A percentile compares a stretch with the other conserved stretches of the same genome.
These are phyloP conservation scores for Ephemerocybe angulata DNA, from an alignment of 768 basidiomycete species.

Conservation along the genomic window DNA sequence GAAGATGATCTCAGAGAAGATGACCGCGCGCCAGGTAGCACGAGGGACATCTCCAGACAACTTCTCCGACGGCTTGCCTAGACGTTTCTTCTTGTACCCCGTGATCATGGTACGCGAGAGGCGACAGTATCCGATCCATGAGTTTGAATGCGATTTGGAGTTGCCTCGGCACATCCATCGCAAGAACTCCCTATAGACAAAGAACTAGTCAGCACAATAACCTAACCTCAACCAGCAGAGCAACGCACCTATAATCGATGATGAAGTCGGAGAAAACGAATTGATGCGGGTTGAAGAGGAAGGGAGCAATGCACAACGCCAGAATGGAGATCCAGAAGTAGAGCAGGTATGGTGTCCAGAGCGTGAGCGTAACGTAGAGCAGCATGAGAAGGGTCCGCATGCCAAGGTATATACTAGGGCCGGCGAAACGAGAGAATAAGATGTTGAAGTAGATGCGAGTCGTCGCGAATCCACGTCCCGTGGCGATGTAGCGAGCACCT, in stretches of 20 bases:
- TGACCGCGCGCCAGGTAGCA: slow-evolving; percentile 86
- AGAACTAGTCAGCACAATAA: slow-evolving; percentile 5
- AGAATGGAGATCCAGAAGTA: slow-evolving; percentile 98
- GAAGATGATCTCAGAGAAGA: slow-evolving; percentile 84
- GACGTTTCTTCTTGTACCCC: slow-evolving; percentile 98
- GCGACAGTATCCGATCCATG: slow-evolving; percentile 99
- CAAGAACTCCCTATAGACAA: slow-evolving; percentile 75
- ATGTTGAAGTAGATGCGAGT: slow-evolving; percentile 93
- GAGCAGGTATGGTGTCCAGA: slow-evolving; percentile 90
- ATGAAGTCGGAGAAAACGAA: slow-evolving; percentile 96
- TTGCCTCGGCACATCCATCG: slow-evolving; percentile 99
- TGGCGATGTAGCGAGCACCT: slow-evolving; percentile 97
- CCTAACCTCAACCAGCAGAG: background rate
- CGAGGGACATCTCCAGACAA: slow-evolving; percentile 93
- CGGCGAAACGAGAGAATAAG: slow-evolving; percentile 96
- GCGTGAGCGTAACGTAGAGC: slow-evolving; percentile 86
- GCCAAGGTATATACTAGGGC: slow-evolving; percentile 96
- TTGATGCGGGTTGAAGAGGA: slow-evolving; percentile 99
- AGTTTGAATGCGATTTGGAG: slow-evolving; percentile 94
- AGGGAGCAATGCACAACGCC: slow-evolving; percentile 89
- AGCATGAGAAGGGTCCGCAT: slow-evolving; percentile 90
- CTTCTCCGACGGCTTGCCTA: slow-evolving; percentile 97
- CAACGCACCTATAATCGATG: slow-evolving; percentile 82
- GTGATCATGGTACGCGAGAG: slow-evolving; percentile 98
- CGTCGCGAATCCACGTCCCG: slow-evolving; percentile 97